phyloP scores from a whole-genome alignment of 2,329 filamentous ascomycete genomes.

The Phialocephala sp. region DNA sequence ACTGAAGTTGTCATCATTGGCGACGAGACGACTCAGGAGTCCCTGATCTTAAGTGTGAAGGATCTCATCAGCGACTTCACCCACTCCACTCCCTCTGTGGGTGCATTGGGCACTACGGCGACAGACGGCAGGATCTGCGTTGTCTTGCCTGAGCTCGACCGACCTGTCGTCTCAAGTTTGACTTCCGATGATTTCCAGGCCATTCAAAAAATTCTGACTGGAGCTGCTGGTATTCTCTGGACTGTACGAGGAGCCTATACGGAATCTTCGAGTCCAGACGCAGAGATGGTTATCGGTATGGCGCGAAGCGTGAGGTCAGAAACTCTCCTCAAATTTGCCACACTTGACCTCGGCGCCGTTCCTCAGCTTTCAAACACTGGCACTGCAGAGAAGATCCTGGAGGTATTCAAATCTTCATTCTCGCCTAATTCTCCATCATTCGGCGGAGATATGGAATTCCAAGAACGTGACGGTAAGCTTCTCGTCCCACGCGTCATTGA shows the following conservation, averaged over 20 bases:
- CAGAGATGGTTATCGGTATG: conserved; percentile 39
- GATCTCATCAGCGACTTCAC: conserved; percentile 43
- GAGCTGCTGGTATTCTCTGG: conserved; percentile 53
- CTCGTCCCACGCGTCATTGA: conserved; percentile 33
- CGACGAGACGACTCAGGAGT: conserved; percentile 43
- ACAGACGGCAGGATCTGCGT: conserved; percentile 46
- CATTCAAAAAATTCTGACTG: conserved; percentile 49
- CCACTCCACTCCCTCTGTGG: conserved; percentile 43
- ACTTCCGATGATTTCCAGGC: conserved; percentile 46
- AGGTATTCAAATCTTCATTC: conserved; percentile 33
- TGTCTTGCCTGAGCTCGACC: conserved; percentile 53
- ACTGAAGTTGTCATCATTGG: conserved; percentile 48
- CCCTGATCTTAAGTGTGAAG: conserved; percentile 45
- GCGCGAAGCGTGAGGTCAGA: conserved; percentile 40
- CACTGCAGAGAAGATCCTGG: conserved; percentile 25
- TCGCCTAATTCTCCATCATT: not conserved
- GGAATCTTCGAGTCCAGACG: conserved; percentile 37
- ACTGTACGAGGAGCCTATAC: conserved; percentile 51
- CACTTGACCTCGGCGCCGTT: conserved; percentile 32
- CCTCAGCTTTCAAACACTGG: conserved; percentile 45
- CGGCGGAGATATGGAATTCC: conserved; percentile 36
- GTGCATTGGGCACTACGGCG: conserved; percentile 41
- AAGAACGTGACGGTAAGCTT: conserved; percentile 39
- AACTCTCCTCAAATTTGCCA: conserved; percentile 36
- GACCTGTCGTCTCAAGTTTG: conserved; percentile 48